Evolutionary conservation across 441 rosid genomes (phyloP).

Genomic region (Adansonia madagascariensis): DNA sequence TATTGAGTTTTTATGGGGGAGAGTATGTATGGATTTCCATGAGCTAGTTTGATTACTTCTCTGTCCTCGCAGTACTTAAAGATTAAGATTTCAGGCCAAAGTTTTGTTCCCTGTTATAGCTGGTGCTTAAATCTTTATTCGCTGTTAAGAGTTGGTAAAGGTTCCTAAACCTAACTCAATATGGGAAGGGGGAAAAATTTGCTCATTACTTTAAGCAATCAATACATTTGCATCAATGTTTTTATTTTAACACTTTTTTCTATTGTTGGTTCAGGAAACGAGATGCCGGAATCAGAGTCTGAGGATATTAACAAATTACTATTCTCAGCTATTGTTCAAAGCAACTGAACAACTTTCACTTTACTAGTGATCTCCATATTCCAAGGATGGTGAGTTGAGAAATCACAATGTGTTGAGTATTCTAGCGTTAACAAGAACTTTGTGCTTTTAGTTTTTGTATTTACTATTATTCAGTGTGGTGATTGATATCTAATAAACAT

Average conservation of each 20-base stretch:
- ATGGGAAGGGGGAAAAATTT: background rate
- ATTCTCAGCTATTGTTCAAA: conserved; percentile 69
- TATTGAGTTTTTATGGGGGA: background rate
- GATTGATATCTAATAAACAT: background rate
- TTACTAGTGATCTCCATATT: too few species aligned
- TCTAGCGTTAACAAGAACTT: background rate
- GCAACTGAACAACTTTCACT: conserved; percentile 34
- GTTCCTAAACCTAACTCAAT: background rate
- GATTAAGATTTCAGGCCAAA: conserved; percentile 1
- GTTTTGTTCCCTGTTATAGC: background rate
- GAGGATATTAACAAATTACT: conserved; percentile 75
- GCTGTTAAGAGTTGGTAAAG: conserved; percentile 7
- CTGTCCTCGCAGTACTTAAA: background rate
- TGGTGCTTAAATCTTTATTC: background rate
- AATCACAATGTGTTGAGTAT: background rate
- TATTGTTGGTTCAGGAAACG: conserved; percentile 55
- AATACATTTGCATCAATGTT: background rate
- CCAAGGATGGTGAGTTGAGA: background rate
- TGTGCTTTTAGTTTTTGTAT: background rate
- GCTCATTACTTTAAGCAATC: background rate
- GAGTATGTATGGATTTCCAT: background rate
- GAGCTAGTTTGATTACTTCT: conserved; percentile 12
- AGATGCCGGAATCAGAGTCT: conserved; percentile 48
- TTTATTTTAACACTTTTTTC: conserved; percentile 10
- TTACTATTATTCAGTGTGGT: background rate